Evolutionary conservation across 352 stramenopile genomes (phyloP).

Genomic region (Thalassiosira hispida): DNA sequence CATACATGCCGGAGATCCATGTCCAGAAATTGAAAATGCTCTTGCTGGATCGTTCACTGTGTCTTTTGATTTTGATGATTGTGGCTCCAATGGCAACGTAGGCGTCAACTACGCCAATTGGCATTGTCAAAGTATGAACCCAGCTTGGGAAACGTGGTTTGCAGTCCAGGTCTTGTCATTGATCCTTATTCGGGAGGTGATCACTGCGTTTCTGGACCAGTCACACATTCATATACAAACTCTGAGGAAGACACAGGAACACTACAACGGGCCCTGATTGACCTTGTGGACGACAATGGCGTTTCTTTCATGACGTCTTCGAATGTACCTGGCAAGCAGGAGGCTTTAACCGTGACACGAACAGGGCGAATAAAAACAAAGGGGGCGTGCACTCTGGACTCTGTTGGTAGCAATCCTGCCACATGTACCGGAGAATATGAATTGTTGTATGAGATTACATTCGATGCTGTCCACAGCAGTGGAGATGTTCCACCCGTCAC

Average conservation of each 20-base stretch:
- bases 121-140: slow-evolving; percentile 61
- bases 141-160: slow-evolving; percentile 54
- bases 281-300: slow-evolving; percentile 66
- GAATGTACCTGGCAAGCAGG: slow-evolving; percentile 53
- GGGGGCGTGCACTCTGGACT: slow-evolving; percentile 49
- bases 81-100: slow-evolving; percentile 41
- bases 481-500: slow-evolving; percentile 88
- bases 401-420: slow-evolving; percentile 31
- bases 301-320: slow-evolving; percentile 62
- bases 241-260: slow-evolving; percentile 58
- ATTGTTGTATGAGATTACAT: slow-evolving; percentile 89
- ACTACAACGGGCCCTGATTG: slow-evolving; percentile 56
- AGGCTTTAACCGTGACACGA: slow-evolving; percentile 52
- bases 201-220: slow-evolving; percentile 60
- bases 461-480: slow-evolving; percentile 85
- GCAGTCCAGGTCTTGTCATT: slow-evolving; percentile 60
- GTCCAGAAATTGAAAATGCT: slow-evolving; percentile 69
- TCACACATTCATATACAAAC: slow-evolving; percentile 47
- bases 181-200: slow-evolving; percentile 58
- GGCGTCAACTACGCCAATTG: slow-evolving; percentile 73
- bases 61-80: slow-evolving; percentile 84
- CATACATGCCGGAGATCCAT: slow-evolving; percentile 62
- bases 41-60: slow-evolving; percentile 69
- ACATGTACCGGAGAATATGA: slow-evolving; percentile 77
- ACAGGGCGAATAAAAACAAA: slow-evolving; percentile 64